Conservation (phyloP, 2,329 filamentous ascomycete species). For the Neofusicoccum umdonicola region DNA sequence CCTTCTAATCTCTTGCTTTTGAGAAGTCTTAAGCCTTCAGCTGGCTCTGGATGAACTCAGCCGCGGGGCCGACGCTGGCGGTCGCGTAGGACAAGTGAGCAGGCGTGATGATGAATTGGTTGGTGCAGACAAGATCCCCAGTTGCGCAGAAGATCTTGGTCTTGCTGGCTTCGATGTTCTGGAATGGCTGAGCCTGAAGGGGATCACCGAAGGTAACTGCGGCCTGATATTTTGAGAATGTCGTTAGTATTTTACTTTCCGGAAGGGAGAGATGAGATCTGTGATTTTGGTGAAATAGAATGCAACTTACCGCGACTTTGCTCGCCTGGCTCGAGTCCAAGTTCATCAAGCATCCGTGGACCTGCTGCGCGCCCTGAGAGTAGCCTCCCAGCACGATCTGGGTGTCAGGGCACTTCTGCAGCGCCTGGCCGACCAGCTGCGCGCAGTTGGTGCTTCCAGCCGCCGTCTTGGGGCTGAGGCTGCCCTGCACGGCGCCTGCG, state of each 20-base stretch:
- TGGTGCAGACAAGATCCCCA: conserved; percentile 2
- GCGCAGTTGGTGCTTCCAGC: conserved; percentile 10
- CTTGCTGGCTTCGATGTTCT: background rate
- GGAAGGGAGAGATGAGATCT: background rate
- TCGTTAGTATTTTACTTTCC: too few species aligned
- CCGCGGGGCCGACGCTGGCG: background rate
- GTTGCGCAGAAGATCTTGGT: conserved; percentile 13
- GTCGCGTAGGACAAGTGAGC: conserved; percentile 10
- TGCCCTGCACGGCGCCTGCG: conserved; percentile 40
- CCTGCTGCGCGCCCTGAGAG: conserved; percentile 34
- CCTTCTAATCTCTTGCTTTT: too few species aligned
- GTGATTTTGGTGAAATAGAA: conserved; percentile 27
- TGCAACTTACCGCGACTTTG: background rate
- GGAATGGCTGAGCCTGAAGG: conserved; percentile 25
- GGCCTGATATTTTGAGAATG: conserved; percentile 4
- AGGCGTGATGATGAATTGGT: conserved; percentile 5
- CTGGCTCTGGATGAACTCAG: conserved; percentile 6
- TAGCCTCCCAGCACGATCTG: conserved; percentile 50
- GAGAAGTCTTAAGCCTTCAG: background rate
- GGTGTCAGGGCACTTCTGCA: conserved; percentile 45
- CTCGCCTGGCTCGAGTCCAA: background rate
- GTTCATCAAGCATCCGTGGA: conserved; percentile 22
- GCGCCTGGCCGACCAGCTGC: conserved; percentile 43
- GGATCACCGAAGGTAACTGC: conserved; percentile 40
- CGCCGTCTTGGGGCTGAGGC: conserved; percentile 25